These are phyloP conservation scores for Talaromyces rugulosus DNA, from an alignment of 2,329 filamentous ascomycete species.

Conservation along the genomic window DNA sequence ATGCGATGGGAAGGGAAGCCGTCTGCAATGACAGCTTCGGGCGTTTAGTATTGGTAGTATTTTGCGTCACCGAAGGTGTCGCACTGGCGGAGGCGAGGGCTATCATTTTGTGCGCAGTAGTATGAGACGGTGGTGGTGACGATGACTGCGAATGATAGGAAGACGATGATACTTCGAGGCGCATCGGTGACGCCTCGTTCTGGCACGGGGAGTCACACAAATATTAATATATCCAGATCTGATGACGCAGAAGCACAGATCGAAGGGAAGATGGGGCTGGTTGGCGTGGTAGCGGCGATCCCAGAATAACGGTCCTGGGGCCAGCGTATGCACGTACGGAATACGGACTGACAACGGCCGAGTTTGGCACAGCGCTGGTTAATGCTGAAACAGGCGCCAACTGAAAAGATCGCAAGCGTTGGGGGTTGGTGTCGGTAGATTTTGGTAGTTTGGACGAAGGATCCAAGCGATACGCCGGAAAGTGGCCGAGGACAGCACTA, in stretches of 20 bases:
- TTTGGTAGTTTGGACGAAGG: background rate
- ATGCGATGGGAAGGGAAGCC: conserved; percentile 44
- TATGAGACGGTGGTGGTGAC: conserved; percentile 12
- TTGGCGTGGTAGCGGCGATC: background rate
- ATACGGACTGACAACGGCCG: background rate
- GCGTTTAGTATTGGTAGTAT: conserved; percentile 29
- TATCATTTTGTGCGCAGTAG: conserved; percentile 13
- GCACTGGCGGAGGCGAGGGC: conserved; percentile 8
- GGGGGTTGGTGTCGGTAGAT: background rate
- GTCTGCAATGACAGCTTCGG: conserved; percentile 62
- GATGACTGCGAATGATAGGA: conserved; percentile 17
- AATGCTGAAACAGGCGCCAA: background rate
- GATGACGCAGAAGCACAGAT: background rate
- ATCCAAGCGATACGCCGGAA: background rate
- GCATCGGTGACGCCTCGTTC: conserved; percentile 3
- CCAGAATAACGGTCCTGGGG: background rate
- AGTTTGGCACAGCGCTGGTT: background rate
- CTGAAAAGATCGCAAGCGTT: no score
- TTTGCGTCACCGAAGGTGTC: conserved; percentile 13
- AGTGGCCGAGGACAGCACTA: background rate
- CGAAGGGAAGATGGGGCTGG: background rate
- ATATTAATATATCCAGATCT: background rate
- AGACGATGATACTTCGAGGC: conserved; percentile 14
- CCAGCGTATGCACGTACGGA: background rate
- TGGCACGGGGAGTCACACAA: background rate